Percentiles rank a stretch among this genome's conserved stretches.
phyloP scores from a whole-genome alignment of 163 green algal species.

The Smithsoniella earleae region DNA sequence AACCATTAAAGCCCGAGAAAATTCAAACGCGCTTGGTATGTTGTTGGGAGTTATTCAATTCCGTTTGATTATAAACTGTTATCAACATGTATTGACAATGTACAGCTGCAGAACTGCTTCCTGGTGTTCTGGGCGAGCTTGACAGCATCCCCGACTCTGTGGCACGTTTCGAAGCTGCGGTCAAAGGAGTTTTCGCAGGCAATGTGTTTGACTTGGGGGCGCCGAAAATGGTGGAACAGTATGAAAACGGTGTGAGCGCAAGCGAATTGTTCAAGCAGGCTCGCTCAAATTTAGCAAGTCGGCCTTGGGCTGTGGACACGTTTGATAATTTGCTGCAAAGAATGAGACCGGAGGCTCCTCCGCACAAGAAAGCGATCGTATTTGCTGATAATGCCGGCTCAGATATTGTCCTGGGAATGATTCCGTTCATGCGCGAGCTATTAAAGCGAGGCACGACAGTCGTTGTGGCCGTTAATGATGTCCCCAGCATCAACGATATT shows the following conservation, averaged over 20 bases:
- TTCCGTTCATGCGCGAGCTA: constrained; percentile 66
- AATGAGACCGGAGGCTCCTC: background rate
- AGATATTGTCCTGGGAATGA: constrained; percentile 62
- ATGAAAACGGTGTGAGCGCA: constrained; percentile 34
- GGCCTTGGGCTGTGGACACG: constrained; percentile 52
- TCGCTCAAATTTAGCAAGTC: constrained; percentile 38
- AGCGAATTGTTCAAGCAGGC: constrained; percentile 37
- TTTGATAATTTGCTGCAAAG: constrained; percentile 36
- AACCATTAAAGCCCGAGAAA: constrained; percentile 51
- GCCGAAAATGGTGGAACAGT: constrained; percentile 41
- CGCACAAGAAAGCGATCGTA: constrained; percentile 49
- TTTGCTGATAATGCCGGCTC: constrained; percentile 73
- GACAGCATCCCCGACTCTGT: constrained; percentile 33
- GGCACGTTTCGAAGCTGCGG: constrained; percentile 39
- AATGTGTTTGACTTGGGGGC: constrained; percentile 81
- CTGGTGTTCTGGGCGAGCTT: constrained; percentile 38
- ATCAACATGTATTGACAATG: too few species aligned
- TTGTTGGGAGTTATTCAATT: too few species aligned
- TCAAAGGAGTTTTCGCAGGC: constrained; percentile 67
- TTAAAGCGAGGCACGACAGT: constrained; percentile 51
- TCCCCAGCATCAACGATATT: constrained; percentile 73
- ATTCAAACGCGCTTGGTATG: constrained; percentile 44
- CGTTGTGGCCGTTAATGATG: constrained; percentile 49
- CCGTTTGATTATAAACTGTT: too few species aligned
- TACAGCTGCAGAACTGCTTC: too few species aligned